These are phyloP conservation scores for Phaseolus lunatus DNA, from an alignment of 306 rosid genomes.

Conservation along the genomic window DNA sequence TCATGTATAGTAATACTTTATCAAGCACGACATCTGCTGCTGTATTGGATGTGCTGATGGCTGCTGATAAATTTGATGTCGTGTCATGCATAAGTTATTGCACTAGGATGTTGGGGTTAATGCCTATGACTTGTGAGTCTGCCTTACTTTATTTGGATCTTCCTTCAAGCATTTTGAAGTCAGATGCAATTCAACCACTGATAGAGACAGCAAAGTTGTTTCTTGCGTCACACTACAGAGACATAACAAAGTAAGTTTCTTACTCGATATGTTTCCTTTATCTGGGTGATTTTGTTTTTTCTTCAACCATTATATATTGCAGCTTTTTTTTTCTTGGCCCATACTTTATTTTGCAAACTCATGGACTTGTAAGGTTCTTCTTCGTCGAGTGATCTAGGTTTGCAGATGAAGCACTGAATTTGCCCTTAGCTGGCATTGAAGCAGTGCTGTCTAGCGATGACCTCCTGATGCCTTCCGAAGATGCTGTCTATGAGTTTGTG, in stretches of 20 bases:
- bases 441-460: conserved; percentile 55
- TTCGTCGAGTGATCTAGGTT: conserved; percentile 40
- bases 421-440: conserved; percentile 64
- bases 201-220: conserved; percentile 57
- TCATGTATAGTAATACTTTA: conserved; percentile 58
- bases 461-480: conserved; percentile 50
- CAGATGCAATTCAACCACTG: conserved; percentile 63
- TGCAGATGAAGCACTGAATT: conserved; percentile 54
- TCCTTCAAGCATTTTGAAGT: conserved; percentile 53
- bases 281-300: not conserved
- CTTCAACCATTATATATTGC: not conserved
- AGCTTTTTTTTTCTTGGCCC: too few relatives aligned
- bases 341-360: too few relatives aligned
- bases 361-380: not conserved
- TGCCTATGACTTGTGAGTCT: conserved; percentile 59
- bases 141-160: conserved; percentile 66
- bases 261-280: not conserved
- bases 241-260: conserved; percentile 54
- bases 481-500: conserved; percentile 54
- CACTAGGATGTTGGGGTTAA: conserved; percentile 44
- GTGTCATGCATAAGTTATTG: conserved; percentile 63
- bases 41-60: conserved; percentile 61
- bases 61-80: conserved; percentile 65
- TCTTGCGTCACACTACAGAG: conserved; percentile 56
- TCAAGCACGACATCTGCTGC: conserved; percentile 42